Base-by-base conservation (phyloP, 2,329 filamentous ascomycete genomes). In the Nothopassalora personata region DNA sequence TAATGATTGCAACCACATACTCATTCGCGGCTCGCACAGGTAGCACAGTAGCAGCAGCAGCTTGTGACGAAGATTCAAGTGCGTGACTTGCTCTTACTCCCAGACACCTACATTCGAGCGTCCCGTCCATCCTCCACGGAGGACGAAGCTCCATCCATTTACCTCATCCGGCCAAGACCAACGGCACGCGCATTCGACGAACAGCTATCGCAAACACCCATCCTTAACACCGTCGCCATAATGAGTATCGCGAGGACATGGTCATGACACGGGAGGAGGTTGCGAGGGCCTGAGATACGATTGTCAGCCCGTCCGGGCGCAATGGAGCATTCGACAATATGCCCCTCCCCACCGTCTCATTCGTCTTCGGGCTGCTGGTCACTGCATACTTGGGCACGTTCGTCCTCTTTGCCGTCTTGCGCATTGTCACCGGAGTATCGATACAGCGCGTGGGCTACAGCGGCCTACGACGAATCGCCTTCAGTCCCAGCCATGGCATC, bases 391-490 rank as follows among this genome's bases (percentile, higher is more conserved):
- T 99, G 48, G 88, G 86, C 62, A 91, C 93, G 62, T 99, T 99
- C 72, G 87, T 99, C 61, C 75, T 97, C 60, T 96, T 99, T 74
- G 94, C 94, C 70, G 83, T 97, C 67, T 78, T 99, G 64, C 91
- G 94, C 66, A 92, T 97, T 68, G 81, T 93, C 62, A 97, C 93
- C 36, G 94, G 94, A 62, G 81, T 99, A 58, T 99, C 94, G 5
- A 96, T 99, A 65, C 95, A 99, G 76, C 86, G 94, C 67, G 84
- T 99, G 67, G 94, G 94, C 63, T 96, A 95, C 74, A 86, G 95
- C 66, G 96, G 94, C 36, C 81, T 99, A 66, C 88, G 93, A 64
- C 88, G 93, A 67, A 88, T 99, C 62, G 88, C 91, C 59, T 97
- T 95, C 74, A 90, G 90, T 13, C 91, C 91, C 30, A 87, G 83